Evolutionary conservation across 495 filamentous ascomycete genomes (phyloP).

Genomic region (Evernia prunastri): DNA sequence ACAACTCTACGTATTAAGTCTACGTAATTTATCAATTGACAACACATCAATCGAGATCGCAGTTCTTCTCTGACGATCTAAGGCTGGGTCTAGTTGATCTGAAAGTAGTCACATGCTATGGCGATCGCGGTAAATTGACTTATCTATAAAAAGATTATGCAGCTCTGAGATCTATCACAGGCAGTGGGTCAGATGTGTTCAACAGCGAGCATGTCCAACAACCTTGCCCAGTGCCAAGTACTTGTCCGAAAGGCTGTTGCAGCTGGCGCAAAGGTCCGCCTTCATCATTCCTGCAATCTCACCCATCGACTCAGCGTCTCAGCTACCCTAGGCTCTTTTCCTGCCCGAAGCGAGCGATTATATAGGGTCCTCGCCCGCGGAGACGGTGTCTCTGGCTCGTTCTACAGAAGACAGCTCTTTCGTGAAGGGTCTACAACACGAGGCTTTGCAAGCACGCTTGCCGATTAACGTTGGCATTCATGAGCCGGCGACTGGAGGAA

Average conservation of each 20-base stretch:
- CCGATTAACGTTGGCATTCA: constrained; percentile 88
- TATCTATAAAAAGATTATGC: neutral
- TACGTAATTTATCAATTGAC: neutral
- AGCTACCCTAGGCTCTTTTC: constrained; percentile 61
- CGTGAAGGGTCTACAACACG: constrained; percentile 61
- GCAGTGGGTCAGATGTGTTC: constrained; percentile 86
- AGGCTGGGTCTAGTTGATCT: neutral
- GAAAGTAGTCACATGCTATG: neutral
- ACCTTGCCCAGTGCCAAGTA: constrained; percentile 65
- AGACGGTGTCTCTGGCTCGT: constrained; percentile 60
- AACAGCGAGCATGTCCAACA: constrained; percentile 69
- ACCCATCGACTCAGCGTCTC: constrained; percentile 16
- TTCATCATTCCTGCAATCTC: constrained; percentile 4
- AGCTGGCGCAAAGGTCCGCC: constrained; percentile 66
- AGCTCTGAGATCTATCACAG: constrained; percentile 36
- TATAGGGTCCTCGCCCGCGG: constrained; percentile 59
- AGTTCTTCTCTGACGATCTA: neutral
- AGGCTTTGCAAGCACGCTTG: constrained; percentile 52
- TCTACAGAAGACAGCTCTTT: constrained; percentile 55
- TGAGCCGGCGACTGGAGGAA: constrained; percentile 55
- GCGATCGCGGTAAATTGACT: constrained; percentile 7
- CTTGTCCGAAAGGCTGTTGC: constrained; percentile 66
- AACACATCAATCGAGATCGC: neutral
- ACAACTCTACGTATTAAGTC: too few species aligned
- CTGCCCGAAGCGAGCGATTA: constrained; percentile 92